phyloP scores from a whole-genome alignment of 2,329 filamentous ascomycete genomes.

The Colletotrichum navitas region DNA sequence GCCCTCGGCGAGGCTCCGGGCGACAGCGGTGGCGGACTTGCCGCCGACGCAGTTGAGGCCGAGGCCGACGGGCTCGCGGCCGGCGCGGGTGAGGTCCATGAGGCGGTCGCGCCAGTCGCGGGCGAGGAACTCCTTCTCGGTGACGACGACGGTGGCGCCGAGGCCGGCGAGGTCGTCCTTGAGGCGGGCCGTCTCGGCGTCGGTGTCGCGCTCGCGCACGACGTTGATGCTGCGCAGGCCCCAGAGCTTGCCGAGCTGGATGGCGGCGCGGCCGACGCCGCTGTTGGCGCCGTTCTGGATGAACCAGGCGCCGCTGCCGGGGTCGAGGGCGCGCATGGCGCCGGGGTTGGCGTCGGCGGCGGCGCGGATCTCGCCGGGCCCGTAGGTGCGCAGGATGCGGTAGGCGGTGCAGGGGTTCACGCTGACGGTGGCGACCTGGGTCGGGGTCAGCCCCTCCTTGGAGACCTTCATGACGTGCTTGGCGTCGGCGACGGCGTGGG shows the following conservation, averaged over 20 bases:
- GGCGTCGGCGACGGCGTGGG: slow-evolving; percentile 79
- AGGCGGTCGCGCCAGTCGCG: slow-evolving; percentile 73
- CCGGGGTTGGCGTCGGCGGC: slow-evolving; percentile 51
- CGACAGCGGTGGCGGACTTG: slow-evolving; percentile 82
- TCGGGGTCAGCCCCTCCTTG: slow-evolving; percentile 75
- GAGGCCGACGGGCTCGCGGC: slow-evolving; percentile 78
- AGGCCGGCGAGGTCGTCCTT: slow-evolving; percentile 65
- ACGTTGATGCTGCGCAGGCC: slow-evolving; percentile 93
- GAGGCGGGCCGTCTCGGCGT: slow-evolving; percentile 72
- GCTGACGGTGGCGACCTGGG: slow-evolving; percentile 88
- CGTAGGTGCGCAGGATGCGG: slow-evolving; percentile 89
- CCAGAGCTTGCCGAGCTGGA: slow-evolving; percentile 89
- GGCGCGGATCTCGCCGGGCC: slow-evolving; percentile 58
- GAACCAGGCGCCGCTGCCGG: slow-evolving; percentile 82
- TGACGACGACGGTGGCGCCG: slow-evolving; percentile 69
- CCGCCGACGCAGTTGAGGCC: slow-evolving; percentile 96
- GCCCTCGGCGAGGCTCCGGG: slow-evolving; percentile 76
- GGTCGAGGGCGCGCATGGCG: slow-evolving; percentile 57
- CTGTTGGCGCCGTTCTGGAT: slow-evolving; percentile 97
- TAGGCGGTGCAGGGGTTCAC: slow-evolving; percentile 97
- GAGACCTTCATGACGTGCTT: slow-evolving; percentile 76
- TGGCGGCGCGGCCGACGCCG: slow-evolving; percentile 90
- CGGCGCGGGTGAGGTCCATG: slow-evolving; percentile 76
- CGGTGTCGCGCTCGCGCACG: slow-evolving; percentile 77
- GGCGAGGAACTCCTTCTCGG: slow-evolving; percentile 66